A percentile compares a stretch with the other conserved stretches of the same genome.
These are phyloP conservation scores for Populus davidiana DNA, from an alignment of 345 rosid species.

Conservation along the genomic window DNA sequence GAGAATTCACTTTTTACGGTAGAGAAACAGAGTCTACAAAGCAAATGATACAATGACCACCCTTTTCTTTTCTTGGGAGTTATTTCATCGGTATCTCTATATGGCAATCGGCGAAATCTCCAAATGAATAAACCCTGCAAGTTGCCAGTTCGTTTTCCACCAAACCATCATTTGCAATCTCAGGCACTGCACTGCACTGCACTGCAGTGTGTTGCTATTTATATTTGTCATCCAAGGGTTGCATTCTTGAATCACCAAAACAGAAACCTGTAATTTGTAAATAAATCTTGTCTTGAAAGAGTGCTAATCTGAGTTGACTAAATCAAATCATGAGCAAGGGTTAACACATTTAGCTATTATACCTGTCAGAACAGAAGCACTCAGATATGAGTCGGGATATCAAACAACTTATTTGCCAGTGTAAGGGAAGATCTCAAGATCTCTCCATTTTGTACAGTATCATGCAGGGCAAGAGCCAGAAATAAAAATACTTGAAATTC, in stretches of 20 bases:
- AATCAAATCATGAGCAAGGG: background rate
- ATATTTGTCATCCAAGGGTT: background rate
- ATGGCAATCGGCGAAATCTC: background rate
- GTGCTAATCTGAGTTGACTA: background rate
- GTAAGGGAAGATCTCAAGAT: slow-evolving; percentile 90
- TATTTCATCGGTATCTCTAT: background rate
- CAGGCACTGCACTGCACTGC: background rate
- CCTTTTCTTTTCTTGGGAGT: no score
- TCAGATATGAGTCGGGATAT: slow-evolving; percentile 95
- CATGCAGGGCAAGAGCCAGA: slow-evolving; percentile 86
- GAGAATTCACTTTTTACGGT: no score
- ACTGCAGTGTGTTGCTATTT: background rate
- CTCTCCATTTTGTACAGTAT: slow-evolving; percentile 88
- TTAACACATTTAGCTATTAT: slow-evolving; percentile 2
- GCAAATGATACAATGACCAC: no score
- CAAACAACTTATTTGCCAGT: slow-evolving; percentile 80
- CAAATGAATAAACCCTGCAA: background rate
- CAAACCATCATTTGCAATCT: background rate
- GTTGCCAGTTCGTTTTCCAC: background rate
- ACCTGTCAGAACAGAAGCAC: slow-evolving; percentile 91
- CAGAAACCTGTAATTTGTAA: background rate
- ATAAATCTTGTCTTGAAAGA: background rate
- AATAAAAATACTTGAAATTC: no score
- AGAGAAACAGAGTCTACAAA: no score
- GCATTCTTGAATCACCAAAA: background rate